A percentile compares a stretch with the other conserved stretches of the same genome.
Evolutionary conservation across 2,329 filamentous ascomycete genomes (phyloP).

Genomic region (Beauveria varroae): DNA sequence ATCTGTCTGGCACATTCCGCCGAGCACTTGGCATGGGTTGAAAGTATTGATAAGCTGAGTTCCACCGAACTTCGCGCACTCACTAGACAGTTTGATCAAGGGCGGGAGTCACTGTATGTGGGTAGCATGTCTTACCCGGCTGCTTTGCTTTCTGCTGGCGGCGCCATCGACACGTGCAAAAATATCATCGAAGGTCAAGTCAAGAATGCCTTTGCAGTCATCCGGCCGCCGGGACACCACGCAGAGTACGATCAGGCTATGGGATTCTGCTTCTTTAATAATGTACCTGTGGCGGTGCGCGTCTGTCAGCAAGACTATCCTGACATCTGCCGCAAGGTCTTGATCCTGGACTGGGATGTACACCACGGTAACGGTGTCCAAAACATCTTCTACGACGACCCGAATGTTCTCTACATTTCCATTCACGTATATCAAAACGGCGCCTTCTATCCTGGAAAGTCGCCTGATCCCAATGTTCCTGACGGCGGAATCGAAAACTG

Average conservation of each 20-base stretch:
- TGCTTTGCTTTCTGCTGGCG: constrained; percentile 77
- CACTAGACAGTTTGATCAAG: constrained; percentile 53
- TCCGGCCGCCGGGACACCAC: constrained; percentile 91
- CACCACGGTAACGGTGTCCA: constrained; percentile 87
- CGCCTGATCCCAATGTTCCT: constrained; percentile 47
- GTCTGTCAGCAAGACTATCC: constrained; percentile 79
- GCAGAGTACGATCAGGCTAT: constrained; percentile 80
- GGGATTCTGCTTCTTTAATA: constrained; percentile 98
- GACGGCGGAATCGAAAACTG: constrained; percentile 56
- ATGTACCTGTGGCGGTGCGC: constrained; percentile 85
- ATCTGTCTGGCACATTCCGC: constrained; percentile 71
- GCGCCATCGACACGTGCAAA: constrained; percentile 91
- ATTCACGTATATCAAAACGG: constrained; percentile 83
- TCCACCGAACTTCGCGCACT: constrained; percentile 61
- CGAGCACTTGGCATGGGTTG: constrained; percentile 74
- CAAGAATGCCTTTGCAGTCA: constrained; percentile 93
- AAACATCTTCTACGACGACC: constrained; percentile 90
- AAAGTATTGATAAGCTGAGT: constrained; percentile 43
- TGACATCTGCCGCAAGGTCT: constrained; percentile 73
- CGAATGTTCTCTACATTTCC: constrained; percentile 93
- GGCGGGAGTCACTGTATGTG: constrained; percentile 73
- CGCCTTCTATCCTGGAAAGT: constrained; percentile 71
- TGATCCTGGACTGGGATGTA: constrained; percentile 89
- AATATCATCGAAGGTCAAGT: constrained; percentile 77
- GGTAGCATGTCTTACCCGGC: constrained; percentile 75